Evolutionary conservation across 2,329 filamentous ascomycete genomes (phyloP).

Genomic region (Aspergillus quadrilineatus): DNA sequence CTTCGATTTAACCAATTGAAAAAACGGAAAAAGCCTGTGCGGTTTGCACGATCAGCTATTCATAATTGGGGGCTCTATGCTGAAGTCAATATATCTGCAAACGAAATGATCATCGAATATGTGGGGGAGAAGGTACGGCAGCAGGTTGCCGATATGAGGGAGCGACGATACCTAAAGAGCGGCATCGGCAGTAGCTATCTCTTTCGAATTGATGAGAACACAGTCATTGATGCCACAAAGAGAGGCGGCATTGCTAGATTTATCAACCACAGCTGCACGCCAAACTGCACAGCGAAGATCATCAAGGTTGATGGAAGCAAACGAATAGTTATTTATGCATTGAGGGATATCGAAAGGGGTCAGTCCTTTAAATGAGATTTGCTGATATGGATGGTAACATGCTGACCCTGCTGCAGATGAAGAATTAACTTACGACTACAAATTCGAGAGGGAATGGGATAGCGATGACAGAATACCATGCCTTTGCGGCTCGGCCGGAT

Average conservation of each 20-base stretch:
- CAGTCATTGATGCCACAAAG: slow-evolving; percentile 96
- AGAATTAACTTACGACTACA: slow-evolving; percentile 99
- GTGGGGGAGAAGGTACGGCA: slow-evolving; percentile 97
- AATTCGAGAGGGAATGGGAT: slow-evolving; percentile 96
- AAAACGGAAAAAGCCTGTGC: slow-evolving; percentile 98
- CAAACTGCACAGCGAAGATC: slow-evolving; percentile 98
- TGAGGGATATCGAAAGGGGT: slow-evolving; percentile 94
- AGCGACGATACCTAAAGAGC: slow-evolving; percentile 88
- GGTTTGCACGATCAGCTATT: slow-evolving; percentile 95
- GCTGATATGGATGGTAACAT: background rate
- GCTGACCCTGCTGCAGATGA: slow-evolving; percentile 64
- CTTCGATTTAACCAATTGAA: slow-evolving; percentile 98
- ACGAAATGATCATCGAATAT: slow-evolving; percentile 99
- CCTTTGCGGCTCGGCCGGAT: slow-evolving; percentile 90
- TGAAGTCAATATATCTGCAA: slow-evolving; percentile 93
- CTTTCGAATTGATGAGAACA: slow-evolving; percentile 97
- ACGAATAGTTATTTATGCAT: slow-evolving; percentile 96
- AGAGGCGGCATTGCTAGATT: slow-evolving; percentile 97
- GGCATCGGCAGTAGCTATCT: slow-evolving; percentile 97
- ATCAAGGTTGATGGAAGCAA: slow-evolving; percentile 98
- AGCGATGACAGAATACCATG: slow-evolving; percentile 95
- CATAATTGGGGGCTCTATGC: slow-evolving; percentile 99
- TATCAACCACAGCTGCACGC: slow-evolving; percentile 97
- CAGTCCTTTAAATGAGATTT: slow-evolving; percentile 46
- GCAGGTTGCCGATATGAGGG: slow-evolving; percentile 93